phyloP scores from a whole-genome alignment of 345 rosid species.

The Moringa oleifera region DNA sequence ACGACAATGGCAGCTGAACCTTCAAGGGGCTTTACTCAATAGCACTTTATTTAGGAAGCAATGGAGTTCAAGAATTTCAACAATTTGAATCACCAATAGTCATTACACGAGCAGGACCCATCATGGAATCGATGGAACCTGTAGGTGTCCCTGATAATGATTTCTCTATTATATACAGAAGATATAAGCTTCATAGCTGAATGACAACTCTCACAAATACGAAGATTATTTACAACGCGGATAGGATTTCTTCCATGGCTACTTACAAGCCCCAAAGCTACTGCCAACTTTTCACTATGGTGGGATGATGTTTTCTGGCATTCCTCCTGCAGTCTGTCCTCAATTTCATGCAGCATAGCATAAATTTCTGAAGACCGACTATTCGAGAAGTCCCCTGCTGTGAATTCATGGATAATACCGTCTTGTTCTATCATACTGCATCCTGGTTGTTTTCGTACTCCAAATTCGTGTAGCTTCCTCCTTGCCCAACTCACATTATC shows the following conservation, averaged over 20 bases:
- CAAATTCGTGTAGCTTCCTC: constrained; percentile 58
- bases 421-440: constrained; percentile 88
- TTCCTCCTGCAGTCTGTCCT: constrained; percentile 63
- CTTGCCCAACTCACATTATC: constrained; percentile 58
- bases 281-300: constrained; percentile 87
- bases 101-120: constrained; percentile 77
- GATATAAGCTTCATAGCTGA: too few relatives aligned
- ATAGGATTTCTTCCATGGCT: constrained; percentile 49
- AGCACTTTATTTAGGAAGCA: too few relatives aligned
- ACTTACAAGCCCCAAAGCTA: constrained; percentile 58
- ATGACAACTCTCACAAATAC: too few relatives aligned
- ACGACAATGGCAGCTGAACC: too few relatives aligned
- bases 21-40: too few relatives aligned
- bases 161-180: too few relatives aligned
- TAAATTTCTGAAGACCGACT: constrained; percentile 46
- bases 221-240: constrained; percentile 73
- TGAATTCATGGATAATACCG: constrained; percentile 48
- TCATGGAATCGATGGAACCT: constrained; percentile 76
- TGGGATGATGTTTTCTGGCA: constrained; percentile 78
- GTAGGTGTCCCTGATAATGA: constrained; percentile 78
- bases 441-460: constrained; percentile 71
- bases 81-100: constrained; percentile 51
- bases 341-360: constrained; percentile 67
- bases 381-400: constrained; percentile 68
- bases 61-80: too few relatives aligned